These are phyloP conservation scores for Penicillium silybi DNA, from an alignment of 495 filamentous ascomycete species.

Conservation along the genomic window DNA sequence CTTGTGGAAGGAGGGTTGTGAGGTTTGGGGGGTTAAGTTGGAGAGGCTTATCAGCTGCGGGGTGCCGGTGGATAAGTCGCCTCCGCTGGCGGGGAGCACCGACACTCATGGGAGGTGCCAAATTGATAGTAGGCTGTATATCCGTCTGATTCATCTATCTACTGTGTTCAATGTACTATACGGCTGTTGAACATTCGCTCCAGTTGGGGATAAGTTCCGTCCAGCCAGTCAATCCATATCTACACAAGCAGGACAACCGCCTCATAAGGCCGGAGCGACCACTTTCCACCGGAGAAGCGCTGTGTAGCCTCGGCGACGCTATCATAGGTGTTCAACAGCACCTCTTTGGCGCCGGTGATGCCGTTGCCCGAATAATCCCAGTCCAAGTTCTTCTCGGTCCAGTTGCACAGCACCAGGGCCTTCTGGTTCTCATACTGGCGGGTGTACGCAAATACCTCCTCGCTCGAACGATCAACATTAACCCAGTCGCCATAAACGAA, in stretches of 20 bases:
- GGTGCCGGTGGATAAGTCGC: constrained; percentile 22
- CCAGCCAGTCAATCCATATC: not conserved
- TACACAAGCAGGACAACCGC: constrained; percentile 31
- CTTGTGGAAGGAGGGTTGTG: not conserved
- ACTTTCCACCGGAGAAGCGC: constrained; percentile 27
- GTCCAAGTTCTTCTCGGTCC: constrained; percentile 33
- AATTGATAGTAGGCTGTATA: not conserved
- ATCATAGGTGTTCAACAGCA: constrained; percentile 44
- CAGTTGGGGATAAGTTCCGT: too few relatives aligned
- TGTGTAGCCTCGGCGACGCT: constrained; percentile 14
- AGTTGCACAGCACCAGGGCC: constrained; percentile 51
- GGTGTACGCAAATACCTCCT: constrained; percentile 47
- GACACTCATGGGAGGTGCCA: not conserved
- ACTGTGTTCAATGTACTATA: not conserved
- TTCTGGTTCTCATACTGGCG: constrained; percentile 40
- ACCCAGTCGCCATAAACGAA: constrained; percentile 62
- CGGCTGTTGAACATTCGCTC: not conserved
- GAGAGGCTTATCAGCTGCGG: constrained; percentile 22
- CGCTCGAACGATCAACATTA: constrained; percentile 41
- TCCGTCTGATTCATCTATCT: not conserved
- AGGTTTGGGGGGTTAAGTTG: not conserved
- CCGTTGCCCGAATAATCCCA: constrained; percentile 41
- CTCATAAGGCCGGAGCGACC: constrained; percentile 39
- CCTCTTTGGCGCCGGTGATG: constrained; percentile 27
- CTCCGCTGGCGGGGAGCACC: constrained; percentile 16